These are phyloP conservation scores for Batrachochytrium dendrobatidis DNA, from an alignment of 371 early-diverging fungal genomes.

Conservation along the genomic window DNA sequence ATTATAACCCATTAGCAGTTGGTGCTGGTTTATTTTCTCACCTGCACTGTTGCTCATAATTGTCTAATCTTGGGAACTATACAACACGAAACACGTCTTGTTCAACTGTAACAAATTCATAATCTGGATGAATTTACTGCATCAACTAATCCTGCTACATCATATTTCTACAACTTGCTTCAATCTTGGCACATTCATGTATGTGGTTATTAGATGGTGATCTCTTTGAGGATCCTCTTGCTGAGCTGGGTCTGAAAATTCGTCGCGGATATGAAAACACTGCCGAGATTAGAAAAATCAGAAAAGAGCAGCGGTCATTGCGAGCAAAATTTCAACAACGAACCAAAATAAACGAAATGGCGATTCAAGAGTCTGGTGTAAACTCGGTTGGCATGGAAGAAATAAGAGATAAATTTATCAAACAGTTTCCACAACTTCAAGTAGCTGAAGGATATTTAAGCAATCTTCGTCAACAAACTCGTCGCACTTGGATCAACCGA, in stretches of 20 bases:
- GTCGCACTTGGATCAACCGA: slow-evolving; percentile 29
- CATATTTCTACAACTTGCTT: no score
- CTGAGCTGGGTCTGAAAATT: slow-evolving; percentile 34
- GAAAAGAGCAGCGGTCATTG: slow-evolving; percentile 31
- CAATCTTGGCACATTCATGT: no score
- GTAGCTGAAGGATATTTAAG: slow-evolving; percentile 31
- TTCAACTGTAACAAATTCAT: background rate
- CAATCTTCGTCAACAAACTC: slow-evolving; percentile 22
- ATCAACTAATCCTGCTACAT: no score
- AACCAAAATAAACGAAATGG: slow-evolving; percentile 1
- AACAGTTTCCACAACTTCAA: slow-evolving; percentile 19
- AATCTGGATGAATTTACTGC: no score
- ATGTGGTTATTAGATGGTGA: slow-evolving; percentile 33
- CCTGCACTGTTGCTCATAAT: no score
- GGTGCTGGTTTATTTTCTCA: no score
- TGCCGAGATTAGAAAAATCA: slow-evolving; percentile 34
- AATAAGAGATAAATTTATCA: slow-evolving; percentile 8
- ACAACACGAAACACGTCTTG: background rate
- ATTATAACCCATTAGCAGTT: no score
- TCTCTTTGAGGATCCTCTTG: slow-evolving; percentile 38
- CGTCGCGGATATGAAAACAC: slow-evolving; percentile 34
- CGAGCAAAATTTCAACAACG: slow-evolving; percentile 1
- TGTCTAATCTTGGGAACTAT: no score
- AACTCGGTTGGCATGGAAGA: background rate
- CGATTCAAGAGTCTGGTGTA: background rate